Percentiles rank a stretch among this genome's conserved stretches.
These are phyloP conservation scores for Aegilops speltoides DNA, from an alignment of 176 grass and related monocot species.

Conservation along the genomic window DNA sequence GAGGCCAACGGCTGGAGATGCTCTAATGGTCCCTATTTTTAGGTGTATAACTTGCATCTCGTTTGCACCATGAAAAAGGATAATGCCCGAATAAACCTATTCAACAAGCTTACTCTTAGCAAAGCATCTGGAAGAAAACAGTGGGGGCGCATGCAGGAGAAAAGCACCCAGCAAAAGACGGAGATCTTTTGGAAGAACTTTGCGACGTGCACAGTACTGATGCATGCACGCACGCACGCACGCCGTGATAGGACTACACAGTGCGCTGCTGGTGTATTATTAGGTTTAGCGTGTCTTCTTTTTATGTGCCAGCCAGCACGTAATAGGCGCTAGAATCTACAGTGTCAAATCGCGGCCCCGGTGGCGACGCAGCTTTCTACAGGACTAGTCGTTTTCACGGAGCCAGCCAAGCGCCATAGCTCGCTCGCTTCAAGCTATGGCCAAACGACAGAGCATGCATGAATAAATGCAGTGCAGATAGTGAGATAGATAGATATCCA, in stretches of 20 bases:
- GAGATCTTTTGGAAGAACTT: not conserved
- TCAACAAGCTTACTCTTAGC: not conserved
- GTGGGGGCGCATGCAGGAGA: not conserved
- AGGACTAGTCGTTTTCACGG: slow-evolving; percentile 53
- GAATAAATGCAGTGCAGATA: not conserved
- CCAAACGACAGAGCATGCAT: not conserved
- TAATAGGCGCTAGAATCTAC: slow-evolving; percentile 53
- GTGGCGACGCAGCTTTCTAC: slow-evolving; percentile 44
- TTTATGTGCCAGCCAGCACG: slow-evolving; percentile 47
- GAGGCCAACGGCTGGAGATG: too few relatives aligned
- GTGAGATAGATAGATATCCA: not conserved
- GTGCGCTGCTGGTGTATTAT: slow-evolving; percentile 26
- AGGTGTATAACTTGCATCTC: too few relatives aligned
- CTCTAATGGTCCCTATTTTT: too few relatives aligned
- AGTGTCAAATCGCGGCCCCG: slow-evolving; percentile 44
- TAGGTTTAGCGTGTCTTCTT: slow-evolving; percentile 39
- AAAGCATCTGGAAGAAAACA: not conserved
- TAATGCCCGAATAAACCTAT: too few relatives aligned
- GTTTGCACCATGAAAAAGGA: too few relatives aligned
- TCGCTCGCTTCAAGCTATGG: slow-evolving; percentile 18
- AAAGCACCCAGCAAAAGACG: slow-evolving; percentile 5
- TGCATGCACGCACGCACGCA: slow-evolving; percentile 11
- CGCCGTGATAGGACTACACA: slow-evolving; percentile 38
- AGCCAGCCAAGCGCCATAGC: not conserved
- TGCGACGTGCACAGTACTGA: not conserved